Evolutionary conservation across 129 eudicot species (phyloP), one percentile per base, ranked within the genome.

Genomic region (Centella asiatica): DNA sequence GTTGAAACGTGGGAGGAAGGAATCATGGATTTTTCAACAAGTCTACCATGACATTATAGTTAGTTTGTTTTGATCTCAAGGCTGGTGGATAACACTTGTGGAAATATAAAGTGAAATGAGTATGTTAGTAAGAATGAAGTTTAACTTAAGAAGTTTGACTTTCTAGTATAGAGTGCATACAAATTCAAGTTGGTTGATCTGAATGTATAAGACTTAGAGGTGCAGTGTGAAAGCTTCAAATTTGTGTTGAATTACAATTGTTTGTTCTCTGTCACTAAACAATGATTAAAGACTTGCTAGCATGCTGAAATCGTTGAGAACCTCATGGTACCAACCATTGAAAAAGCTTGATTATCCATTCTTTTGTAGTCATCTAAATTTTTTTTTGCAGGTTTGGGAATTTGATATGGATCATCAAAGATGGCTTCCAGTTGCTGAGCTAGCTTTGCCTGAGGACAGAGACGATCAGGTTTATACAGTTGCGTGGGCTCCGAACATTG

Each of bases 341-440:
- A 0, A 31, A 22, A 57, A 15, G 57, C 57, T 25, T n/a, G 34
- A 34, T 19, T 15, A 20, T 39, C 46, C 24, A 32, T 0, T 22
- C 12, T n/a, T n/a, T 19, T 23, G 25, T 63, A 56, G 49, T 64
- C 46, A 48, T 40, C 22, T 70, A 17, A 23, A 58, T 56, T n/a
- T 28, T n/a, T n/a, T 44, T 56, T 69, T 12, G 52, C 74, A 93
- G 99, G 92, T 88, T 34, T 93, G 99, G 99, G 99, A 93, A 70
- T 93, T 87, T 78, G 99, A 93, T 64, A 80, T 72, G 73, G 92
- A 88, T 71, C 99, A 93, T 83, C 96, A 93, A 67, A 85, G 99
- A 78, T 93, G 99, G 99, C 93, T 88, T 88, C 95, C 99, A 51
- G 99, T 93, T 76, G 99, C 99, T 19, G 99, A 87, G 74, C 70